A percentile compares a stretch with the other conserved stretches of the same genome.
These are phyloP conservation scores for Verticillium tricorpus DNA, from an alignment of 2,329 filamentous ascomycete species.

Conservation along the genomic window DNA sequence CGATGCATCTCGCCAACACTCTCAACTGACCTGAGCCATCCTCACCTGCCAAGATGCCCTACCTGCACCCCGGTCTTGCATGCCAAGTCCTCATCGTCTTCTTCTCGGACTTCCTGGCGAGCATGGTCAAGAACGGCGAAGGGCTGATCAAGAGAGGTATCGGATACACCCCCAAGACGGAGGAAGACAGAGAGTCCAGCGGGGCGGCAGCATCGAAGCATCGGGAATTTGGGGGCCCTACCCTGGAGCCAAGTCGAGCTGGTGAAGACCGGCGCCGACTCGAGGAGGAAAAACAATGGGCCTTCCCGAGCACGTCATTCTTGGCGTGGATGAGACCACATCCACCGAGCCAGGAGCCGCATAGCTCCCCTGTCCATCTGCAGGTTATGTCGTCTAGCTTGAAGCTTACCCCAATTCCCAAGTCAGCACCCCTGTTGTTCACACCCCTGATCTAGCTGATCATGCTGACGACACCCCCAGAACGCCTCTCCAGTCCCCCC, in stretches of 20 bases:
- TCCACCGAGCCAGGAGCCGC: background rate
- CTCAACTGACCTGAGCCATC: background rate
- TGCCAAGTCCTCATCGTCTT: background rate
- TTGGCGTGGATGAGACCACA: slow-evolving; percentile 3
- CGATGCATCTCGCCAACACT: background rate
- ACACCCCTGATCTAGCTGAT: background rate
- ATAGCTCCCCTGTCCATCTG: background rate
- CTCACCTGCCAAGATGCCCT: background rate
- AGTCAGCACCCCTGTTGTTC: background rate
- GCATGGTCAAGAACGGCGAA: background rate
- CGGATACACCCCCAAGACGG: background rate
- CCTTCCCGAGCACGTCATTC: slow-evolving; percentile 2
- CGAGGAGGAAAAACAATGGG: background rate
- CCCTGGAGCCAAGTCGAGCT: background rate
- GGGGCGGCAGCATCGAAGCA: too few relatives aligned
- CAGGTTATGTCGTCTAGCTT: background rate
- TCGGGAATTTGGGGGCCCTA: background rate
- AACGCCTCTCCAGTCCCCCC: background rate
- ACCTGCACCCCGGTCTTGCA: background rate
- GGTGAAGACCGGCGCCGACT: background rate
- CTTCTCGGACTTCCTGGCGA: background rate
- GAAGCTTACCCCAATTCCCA: background rate
- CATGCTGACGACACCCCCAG: background rate
- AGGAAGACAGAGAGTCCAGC: background rate
- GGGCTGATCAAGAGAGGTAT: background rate